These are phyloP conservation scores for Hypoxylon sp. DNA, from an alignment of 2,329 filamentous ascomycete genomes.

Conservation along the genomic window DNA sequence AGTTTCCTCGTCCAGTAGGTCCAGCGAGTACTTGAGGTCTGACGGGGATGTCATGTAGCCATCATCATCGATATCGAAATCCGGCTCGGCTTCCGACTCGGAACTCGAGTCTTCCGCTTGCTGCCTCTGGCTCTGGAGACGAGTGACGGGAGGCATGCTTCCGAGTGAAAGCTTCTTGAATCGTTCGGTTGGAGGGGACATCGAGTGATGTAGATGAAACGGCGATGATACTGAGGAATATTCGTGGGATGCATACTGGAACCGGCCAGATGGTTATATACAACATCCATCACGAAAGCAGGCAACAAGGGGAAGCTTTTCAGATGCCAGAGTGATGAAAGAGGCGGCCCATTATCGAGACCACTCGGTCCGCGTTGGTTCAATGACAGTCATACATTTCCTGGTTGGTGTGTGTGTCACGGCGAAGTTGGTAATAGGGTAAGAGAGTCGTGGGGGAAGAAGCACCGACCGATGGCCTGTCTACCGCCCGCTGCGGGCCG, in stretches of 20 bases:
- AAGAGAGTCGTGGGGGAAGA: slow-evolving; percentile 35
- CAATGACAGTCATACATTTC: slow-evolving; percentile 39
- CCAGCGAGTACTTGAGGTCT: slow-evolving; percentile 56
- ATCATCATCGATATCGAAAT: slow-evolving; percentile 54
- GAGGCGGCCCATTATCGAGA: slow-evolving; percentile 46
- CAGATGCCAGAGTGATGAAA: slow-evolving; percentile 37
- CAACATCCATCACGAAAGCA: slow-evolving; percentile 33
- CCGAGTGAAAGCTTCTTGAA: slow-evolving; percentile 61
- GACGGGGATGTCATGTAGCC: slow-evolving; percentile 54
- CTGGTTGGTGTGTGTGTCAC: slow-evolving; percentile 41
- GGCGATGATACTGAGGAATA: slow-evolving; percentile 35
- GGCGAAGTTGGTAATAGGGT: slow-evolving; percentile 35
- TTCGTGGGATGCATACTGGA: slow-evolving; percentile 29
- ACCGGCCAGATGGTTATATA: slow-evolving; percentile 48
- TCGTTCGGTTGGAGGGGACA: slow-evolving; percentile 55
- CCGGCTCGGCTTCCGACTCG: slow-evolving; percentile 55
- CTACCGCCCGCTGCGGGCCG: slow-evolving; percentile 29
- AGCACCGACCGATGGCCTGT: slow-evolving; percentile 22
- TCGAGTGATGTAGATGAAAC: slow-evolving; percentile 49
- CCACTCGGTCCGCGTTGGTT: slow-evolving; percentile 50
- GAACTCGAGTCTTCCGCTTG: slow-evolving; percentile 50
- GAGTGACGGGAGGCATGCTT: slow-evolving; percentile 57
- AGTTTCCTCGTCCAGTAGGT: slow-evolving; percentile 53
- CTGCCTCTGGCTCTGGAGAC: slow-evolving; percentile 52
- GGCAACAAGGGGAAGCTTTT: slow-evolving; percentile 27